Conservation (phyloP, 176 grass and related monocot species). For the Bromus sterilis region DNA sequence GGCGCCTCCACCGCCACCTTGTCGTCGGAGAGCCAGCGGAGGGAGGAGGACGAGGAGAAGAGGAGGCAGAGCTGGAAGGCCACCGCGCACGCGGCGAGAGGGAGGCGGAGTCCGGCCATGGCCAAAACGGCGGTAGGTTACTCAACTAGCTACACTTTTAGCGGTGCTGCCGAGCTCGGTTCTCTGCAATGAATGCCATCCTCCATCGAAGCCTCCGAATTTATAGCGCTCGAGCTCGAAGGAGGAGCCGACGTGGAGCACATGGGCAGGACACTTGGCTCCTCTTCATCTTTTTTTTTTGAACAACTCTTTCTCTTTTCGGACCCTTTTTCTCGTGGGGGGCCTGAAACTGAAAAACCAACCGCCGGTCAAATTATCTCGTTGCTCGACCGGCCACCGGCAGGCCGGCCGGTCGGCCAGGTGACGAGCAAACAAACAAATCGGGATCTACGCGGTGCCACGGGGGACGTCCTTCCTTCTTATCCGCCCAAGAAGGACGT, state of each 20-base stretch:
- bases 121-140: too few species aligned
- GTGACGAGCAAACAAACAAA: too few species aligned
- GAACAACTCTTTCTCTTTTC: neutral
- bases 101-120: neutral
- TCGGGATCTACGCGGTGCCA: neutral
- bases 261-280: too few species aligned
- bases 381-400: neutral
- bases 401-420: too few species aligned
- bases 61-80: neutral
- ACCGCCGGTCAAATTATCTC: neutral
- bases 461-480: neutral
- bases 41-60: neutral
- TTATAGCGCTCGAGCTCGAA: neutral
- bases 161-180: neutral
- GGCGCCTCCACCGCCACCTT: too few species aligned
- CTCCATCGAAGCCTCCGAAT: neutral
- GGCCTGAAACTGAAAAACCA: too few species aligned
- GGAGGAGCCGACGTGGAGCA: neutral
- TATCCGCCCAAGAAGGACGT: neutral
- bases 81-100: neutral
- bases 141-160: too few species aligned
- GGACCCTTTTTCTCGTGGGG: neutral
- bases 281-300: too few species aligned
- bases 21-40: neutral
- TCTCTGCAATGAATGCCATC: neutral